Conservation (phyloP, 169 alveolate genomes). For the Cryptosporidium viatorum region DNA sequence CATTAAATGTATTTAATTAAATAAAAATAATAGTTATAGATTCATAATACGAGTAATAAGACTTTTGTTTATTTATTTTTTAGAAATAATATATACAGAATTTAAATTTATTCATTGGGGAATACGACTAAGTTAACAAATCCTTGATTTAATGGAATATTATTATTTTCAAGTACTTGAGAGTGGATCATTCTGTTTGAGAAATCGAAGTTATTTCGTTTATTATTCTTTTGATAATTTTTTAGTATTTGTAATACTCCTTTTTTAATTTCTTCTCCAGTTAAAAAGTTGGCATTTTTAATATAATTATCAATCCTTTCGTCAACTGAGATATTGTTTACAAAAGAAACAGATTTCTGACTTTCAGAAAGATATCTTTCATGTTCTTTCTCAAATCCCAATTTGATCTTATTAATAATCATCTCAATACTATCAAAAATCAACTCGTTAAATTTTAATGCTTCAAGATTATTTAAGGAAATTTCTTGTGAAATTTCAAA, state of each 20-base stretch:
- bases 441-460: background rate
- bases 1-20: slow-evolving; percentile 5
- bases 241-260: slow-evolving; percentile 23
- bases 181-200: slow-evolving; percentile 29
- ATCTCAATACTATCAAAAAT: slow-evolving; percentile 12
- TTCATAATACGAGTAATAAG: too few relatives aligned
- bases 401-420: background rate
- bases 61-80: too few relatives aligned
- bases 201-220: background rate
- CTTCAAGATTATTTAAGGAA: background rate
- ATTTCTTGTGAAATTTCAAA: background rate
- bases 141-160: background rate
- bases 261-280: slow-evolving; percentile 36
- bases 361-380: slow-evolving; percentile 22
- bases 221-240: slow-evolving; percentile 7
- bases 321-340: slow-evolving; percentile 41
- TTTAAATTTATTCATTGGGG: slow-evolving; percentile 29
- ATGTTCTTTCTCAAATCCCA: background rate
- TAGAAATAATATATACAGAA: too few relatives aligned
- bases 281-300: slow-evolving; percentile 3
- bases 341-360: background rate
- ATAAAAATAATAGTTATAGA: background rate
- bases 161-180: slow-evolving; percentile 6
- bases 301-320: slow-evolving; percentile 31
- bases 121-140: slow-evolving; percentile 12